Percentiles rank a stretch among this genome's conserved stretches.
These are phyloP conservation scores for Coriolopsis trogii DNA, from an alignment of 1,284 basidiomycete species.

Conservation along the genomic window DNA sequence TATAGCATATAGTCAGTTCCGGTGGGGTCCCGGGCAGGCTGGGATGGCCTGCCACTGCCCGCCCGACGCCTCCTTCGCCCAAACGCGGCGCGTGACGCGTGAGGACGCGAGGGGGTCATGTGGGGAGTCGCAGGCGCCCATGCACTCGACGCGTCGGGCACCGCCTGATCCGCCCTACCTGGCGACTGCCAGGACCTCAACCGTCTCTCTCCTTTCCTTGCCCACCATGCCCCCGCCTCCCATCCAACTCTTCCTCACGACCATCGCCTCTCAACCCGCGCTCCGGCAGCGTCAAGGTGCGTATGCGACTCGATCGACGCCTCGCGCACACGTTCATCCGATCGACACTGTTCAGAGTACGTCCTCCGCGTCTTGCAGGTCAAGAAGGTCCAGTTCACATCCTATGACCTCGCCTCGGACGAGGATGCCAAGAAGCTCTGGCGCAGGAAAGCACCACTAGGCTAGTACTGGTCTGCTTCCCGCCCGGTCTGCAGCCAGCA, in stretches of 20 bases:
- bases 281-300: slow-evolving; percentile 69
- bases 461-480: slow-evolving; percentile 39
- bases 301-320: neutral
- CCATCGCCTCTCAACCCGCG: slow-evolving; percentile 77
- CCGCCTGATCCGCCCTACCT: slow-evolving; percentile 13
- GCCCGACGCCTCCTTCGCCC: too few relatives aligned
- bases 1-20: slow-evolving; percentile 8
- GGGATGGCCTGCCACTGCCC: too few relatives aligned
- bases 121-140: slow-evolving; percentile 18
- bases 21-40: slow-evolving; percentile 3
- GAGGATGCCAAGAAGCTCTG: slow-evolving; percentile 78
- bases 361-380: slow-evolving; percentile 76
- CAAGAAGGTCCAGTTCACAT: slow-evolving; percentile 79
- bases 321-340: neutral
- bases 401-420: slow-evolving; percentile 83
- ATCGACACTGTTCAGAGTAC: slow-evolving; percentile 52
- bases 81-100: slow-evolving; percentile 3
- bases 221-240: slow-evolving; percentile 72
- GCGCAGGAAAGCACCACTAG: slow-evolving; percentile 73
- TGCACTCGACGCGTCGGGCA: slow-evolving; percentile 9
- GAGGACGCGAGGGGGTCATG: slow-evolving; percentile 17
- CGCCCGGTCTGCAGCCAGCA: neutral
- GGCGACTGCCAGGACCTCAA: too few relatives aligned
- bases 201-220: neutral
- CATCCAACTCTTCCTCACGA: slow-evolving; percentile 81